Evolutionary conservation across 768 basidiomycete genomes (phyloP), one percentile per base, ranked within the genome.

Genomic region (Candolleomyces eurysporus): DNA sequence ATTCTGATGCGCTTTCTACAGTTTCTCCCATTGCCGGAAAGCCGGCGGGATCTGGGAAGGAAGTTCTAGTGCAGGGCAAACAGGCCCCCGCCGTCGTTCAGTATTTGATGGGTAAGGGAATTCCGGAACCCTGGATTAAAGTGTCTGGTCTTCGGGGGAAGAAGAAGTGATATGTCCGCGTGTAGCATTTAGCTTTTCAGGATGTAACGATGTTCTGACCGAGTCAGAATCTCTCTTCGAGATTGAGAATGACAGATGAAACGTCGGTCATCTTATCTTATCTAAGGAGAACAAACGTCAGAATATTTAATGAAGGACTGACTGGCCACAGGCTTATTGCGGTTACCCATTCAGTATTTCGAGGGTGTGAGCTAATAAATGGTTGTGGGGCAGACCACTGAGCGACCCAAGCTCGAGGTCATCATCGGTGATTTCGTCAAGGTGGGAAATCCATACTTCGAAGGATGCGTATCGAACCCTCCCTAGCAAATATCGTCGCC

Each of bases 401-500:
- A 95, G 69, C 96, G 98, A 74, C 86, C 91, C 65, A 96, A 96
- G 70, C 86, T 99, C 1, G 92, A 97, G 65, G 88, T 98, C 63
- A 87, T 97, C 67, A 91, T 99, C 61, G 97, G 96, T 52, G 97
- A 99, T 75, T 98, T 98, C 71, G 92, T 98, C 70, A 98, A 98
- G 76, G 93, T 91, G n/a, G 92, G 95, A 57, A 79, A 98, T 19
- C 97, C 97, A 10, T 98, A 96, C 76, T 98, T 99, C 62, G 96
- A 98, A 74, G 97, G 96, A 59, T 98, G 96, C 81, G 98, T 99
- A 69, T 95, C 93, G 67, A 99, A 99, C 71, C 98, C 97, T 0
- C 97, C 97, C 0, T 99, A 98, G 75, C 96, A 98, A 74, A 99
- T 99, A 68, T 98, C 97, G 2, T 98, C 97, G 0, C 93, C 96